Conservation (phyloP, 306 rosid genomes). For the Cicer chorassanicum region DNA sequence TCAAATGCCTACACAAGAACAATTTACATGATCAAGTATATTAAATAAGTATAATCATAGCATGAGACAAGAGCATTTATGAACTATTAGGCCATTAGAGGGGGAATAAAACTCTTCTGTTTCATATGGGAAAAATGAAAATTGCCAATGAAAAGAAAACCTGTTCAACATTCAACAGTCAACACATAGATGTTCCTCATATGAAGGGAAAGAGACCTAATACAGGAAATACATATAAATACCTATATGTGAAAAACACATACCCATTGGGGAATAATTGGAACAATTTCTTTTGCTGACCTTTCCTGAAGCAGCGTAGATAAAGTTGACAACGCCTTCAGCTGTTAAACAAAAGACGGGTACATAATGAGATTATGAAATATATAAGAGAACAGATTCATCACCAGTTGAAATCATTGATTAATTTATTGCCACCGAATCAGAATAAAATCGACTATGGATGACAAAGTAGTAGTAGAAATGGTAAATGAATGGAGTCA, state of each 20-base stretch:
- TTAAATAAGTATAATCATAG: conserved; percentile 32
- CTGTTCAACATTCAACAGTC: conserved; percentile 16
- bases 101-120: background rate
- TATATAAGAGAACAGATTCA: conserved; percentile 2
- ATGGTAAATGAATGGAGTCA: conserved; percentile 31
- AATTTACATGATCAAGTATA: conserved; percentile 31
- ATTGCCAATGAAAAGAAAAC: conserved; percentile 24
- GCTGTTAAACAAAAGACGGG: conserved; percentile 56
- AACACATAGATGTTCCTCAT: conserved; percentile 13
- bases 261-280: conserved; percentile 95
- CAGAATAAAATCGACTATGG: conserved; percentile 1
- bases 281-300: conserved; percentile 66
- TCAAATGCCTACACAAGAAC: conserved; percentile 73
- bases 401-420: conserved; percentile 13
- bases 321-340: conserved; percentile 82
- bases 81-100: conserved; percentile 16
- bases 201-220: conserved; percentile 11
- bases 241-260: conserved; percentile 25
- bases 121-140: background rate
- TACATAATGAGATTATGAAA: conserved; percentile 39
- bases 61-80: conserved; percentile 2
- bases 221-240: conserved; percentile 4
- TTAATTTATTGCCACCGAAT: conserved; percentile 38
- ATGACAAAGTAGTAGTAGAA: conserved; percentile 23
- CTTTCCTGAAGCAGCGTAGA: conserved; percentile 72